These are phyloP conservation scores for Coffea eugenioides DNA, from an alignment of 257 asterid genomes.

Conservation along the genomic window DNA sequence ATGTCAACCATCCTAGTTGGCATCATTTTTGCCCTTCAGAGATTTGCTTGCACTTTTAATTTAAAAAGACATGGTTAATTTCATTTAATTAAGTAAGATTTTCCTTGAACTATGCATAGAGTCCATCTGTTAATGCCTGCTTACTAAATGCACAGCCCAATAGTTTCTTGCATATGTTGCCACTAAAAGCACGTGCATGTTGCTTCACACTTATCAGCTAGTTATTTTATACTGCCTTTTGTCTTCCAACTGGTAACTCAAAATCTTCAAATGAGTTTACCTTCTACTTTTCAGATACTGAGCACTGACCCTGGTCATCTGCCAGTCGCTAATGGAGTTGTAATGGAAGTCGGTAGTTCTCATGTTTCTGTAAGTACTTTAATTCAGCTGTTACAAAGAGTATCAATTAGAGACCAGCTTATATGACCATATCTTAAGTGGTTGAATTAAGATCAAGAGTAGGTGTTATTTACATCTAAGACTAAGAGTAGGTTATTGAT, in stretches of 20 bases:
- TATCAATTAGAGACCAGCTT: neutral
- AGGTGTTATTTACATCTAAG: neutral
- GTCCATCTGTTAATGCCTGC: neutral
- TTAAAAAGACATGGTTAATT: neutral
- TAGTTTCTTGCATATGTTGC: neutral
- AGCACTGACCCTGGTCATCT: conserved; percentile 70
- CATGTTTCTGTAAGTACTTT: conserved; percentile 69
- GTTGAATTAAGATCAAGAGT: neutral
- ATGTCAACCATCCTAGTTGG: neutral
- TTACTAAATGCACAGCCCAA: neutral
- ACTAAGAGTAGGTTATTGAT: neutral
- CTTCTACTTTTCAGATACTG: conserved; percentile 54
- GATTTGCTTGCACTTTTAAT: neutral
- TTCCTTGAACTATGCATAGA: neutral
- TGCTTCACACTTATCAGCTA: neutral
- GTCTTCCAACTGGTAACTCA: neutral
- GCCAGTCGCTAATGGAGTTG: conserved; percentile 75
- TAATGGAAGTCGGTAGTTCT: conserved; percentile 59
- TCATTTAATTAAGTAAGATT: neutral
- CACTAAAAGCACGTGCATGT: neutral
- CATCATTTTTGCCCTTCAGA: neutral
- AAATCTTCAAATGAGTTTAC: neutral
- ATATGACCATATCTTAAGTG: neutral
- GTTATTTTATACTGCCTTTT: neutral
- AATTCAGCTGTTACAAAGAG: neutral